Percentiles rank a stretch among this genome's conserved stretches.
Conservation (phyloP, 1,139 yeast species). For the Magnusiomyces ingens region DNA sequence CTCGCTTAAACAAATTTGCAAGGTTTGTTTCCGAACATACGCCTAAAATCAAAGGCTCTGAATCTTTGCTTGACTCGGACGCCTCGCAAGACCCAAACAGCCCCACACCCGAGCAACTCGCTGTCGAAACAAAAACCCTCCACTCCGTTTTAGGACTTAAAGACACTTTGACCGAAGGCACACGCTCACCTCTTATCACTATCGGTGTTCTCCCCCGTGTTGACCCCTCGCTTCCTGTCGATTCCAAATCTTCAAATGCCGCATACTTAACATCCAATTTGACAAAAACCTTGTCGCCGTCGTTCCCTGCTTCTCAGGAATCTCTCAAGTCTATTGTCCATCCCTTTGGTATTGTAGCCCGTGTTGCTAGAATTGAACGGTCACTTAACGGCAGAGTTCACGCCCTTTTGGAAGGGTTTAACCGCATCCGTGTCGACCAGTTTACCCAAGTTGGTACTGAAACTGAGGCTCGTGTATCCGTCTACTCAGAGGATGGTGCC, state of each 20-base stretch:
- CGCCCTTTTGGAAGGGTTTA: conserved; percentile 25
- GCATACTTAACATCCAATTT: conserved; percentile 4
- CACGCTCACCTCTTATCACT: conserved; percentile 5
- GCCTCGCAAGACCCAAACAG: background rate
- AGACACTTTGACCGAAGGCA: background rate
- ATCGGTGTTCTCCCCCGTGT: conserved; percentile 11
- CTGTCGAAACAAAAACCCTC: background rate
- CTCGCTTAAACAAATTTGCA: conserved; percentile 10
- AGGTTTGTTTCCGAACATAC: background rate
- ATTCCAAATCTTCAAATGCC: conserved; percentile 1
- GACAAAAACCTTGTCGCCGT: background rate
- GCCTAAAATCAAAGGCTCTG: background rate
- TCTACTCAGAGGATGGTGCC: background rate
- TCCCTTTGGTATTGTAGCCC: conserved; percentile 25
- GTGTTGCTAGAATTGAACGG: conserved; percentile 21
- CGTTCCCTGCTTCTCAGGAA: conserved; percentile 1
- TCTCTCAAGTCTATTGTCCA: conserved; percentile 8
- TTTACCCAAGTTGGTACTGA: conserved; percentile 6
- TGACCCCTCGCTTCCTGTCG: conserved; percentile 10
- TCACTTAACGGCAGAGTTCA: conserved; percentile 14
- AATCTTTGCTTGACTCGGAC: too few species aligned
- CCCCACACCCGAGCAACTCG: background rate
- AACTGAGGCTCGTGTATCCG: conserved; percentile 13
- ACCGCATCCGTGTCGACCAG: conserved; percentile 20
- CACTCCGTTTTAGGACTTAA: conserved; percentile 4